Evolutionary conservation across 176 grass and related monocot species (phyloP).

Genomic region (Aegilops umbellulata): DNA sequence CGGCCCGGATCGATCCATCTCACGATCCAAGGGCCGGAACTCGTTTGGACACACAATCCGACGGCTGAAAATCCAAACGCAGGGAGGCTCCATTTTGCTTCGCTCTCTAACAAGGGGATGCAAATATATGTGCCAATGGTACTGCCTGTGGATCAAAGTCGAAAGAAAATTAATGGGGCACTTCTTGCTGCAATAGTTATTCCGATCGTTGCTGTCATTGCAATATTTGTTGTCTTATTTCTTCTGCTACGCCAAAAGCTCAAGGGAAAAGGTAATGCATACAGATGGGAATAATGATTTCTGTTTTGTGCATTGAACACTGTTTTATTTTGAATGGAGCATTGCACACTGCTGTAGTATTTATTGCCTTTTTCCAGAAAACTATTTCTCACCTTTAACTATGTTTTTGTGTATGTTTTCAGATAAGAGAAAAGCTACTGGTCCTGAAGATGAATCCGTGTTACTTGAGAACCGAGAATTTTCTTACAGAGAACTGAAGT

Average conservation of each 20-base stretch:
- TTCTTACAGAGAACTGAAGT: constrained; percentile 51
- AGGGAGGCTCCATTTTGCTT: no score
- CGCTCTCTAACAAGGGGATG: no score
- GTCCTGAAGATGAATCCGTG: not conserved
- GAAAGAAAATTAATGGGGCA: constrained; percentile 8
- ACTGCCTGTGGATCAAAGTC: constrained; percentile 13
- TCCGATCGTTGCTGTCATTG: constrained; percentile 7
- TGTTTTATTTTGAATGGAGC: not conserved
- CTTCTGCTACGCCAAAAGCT: not conserved
- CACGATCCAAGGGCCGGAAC: no score
- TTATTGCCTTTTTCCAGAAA: not conserved
- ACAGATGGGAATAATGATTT: not conserved
- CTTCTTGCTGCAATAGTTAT: constrained; percentile 20
- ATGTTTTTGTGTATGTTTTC: not conserved
- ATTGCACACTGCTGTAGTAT: not conserved
- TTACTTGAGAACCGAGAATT: constrained; percentile 48
- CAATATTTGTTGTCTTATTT: constrained; percentile 6
- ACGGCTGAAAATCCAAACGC: no score
- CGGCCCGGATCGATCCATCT: no score
- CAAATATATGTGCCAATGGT: constrained; percentile 24
- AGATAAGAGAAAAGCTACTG: constrained; percentile 22
- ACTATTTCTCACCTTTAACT: not conserved
- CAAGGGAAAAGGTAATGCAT: constrained; percentile 27
- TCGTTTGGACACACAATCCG: no score
- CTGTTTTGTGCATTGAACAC: not conserved